These are phyloP conservation scores for Sarocladiaceae sp. DNA, from an alignment of 2,329 filamentous ascomycete genomes.

Conservation along the genomic window DNA sequence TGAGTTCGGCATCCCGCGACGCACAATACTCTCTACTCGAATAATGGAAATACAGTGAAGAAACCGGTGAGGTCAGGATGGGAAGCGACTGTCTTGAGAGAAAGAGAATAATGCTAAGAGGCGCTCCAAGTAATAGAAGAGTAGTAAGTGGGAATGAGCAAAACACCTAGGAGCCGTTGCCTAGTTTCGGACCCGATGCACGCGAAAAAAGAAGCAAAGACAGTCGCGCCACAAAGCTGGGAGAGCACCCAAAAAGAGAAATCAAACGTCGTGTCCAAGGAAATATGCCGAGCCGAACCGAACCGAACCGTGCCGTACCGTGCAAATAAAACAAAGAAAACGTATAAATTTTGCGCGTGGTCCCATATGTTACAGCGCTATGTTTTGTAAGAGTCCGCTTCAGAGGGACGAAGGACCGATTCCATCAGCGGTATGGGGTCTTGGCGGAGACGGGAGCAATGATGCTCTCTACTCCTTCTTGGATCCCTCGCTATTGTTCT, in stretches of 20 bases:
- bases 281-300: conserved; percentile 2
- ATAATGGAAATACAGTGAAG: too few relatives aligned
- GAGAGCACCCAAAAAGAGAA: neutral
- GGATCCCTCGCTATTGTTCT: conserved; percentile 17
- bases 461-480: conserved; percentile 17
- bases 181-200: conserved; percentile 4
- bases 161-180: conserved; percentile 1
- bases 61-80: too few relatives aligned
- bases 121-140: neutral
- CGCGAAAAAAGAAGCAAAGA: neutral
- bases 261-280: neutral
- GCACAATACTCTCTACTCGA: too few relatives aligned
- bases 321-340: neutral
- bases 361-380: neutral
- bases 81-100: too few relatives aligned
- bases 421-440: neutral
- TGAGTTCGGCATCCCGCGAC: too few relatives aligned
- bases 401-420: neutral
- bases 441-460: neutral
- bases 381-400: neutral
- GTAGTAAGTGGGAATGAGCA: too few relatives aligned
- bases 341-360: neutral
- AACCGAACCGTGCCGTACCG: neutral
- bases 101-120: neutral
- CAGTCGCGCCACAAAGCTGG: neutral